Evolutionary conservation across 2,329 filamentous ascomycete species (phyloP).

Genomic region (Ramularia endophylla): DNA sequence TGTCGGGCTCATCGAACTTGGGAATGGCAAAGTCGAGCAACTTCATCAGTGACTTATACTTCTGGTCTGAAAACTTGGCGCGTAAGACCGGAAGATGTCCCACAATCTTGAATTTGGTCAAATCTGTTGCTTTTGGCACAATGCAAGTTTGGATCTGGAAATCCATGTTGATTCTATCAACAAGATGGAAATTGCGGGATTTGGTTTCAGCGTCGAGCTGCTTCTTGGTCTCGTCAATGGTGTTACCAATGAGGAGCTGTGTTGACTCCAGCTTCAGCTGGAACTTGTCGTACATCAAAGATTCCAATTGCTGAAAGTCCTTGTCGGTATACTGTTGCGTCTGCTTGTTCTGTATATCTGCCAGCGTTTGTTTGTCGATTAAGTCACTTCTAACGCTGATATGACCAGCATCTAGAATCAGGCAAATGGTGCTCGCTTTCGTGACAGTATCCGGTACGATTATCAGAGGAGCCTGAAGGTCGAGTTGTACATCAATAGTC

Average conservation of each 20-base stretch:
- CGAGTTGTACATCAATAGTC: slow-evolving; percentile 92
- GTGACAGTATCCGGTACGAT: slow-evolving; percentile 94
- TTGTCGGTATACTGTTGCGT: slow-evolving; percentile 79
- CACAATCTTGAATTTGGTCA: slow-evolving; percentile 86
- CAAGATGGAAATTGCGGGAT: slow-evolving; percentile 74
- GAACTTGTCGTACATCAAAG: slow-evolving; percentile 97
- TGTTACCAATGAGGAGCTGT: slow-evolving; percentile 89
- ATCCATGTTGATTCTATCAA: slow-evolving; percentile 96
- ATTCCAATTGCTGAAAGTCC: slow-evolving; percentile 81
- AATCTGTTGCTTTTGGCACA: slow-evolving; percentile 86
- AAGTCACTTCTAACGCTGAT: slow-evolving; percentile 91
- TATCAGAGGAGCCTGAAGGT: slow-evolving; percentile 91
- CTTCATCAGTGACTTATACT: slow-evolving; percentile 96
- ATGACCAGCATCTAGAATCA: slow-evolving; percentile 95
- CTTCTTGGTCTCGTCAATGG: slow-evolving; percentile 80
- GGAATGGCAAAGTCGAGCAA: slow-evolving; percentile 94
- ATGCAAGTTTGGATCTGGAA: slow-evolving; percentile 97
- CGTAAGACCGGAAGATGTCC: slow-evolving; percentile 90
- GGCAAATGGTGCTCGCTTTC: slow-evolving; percentile 69
- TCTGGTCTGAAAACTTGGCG: slow-evolving; percentile 84
- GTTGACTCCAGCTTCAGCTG: slow-evolving; percentile 88
- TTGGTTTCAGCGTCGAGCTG: slow-evolving; percentile 63
- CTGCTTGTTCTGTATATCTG: slow-evolving; percentile 86
- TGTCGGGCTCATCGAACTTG: slow-evolving; percentile 53
- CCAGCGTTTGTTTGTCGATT: slow-evolving; percentile 84